Percentiles rank a stretch among this genome's conserved stretches.
phyloP scores from a whole-genome alignment of 208 protist genomes.

The Herpetomonas samuelpessoai region DNA sequence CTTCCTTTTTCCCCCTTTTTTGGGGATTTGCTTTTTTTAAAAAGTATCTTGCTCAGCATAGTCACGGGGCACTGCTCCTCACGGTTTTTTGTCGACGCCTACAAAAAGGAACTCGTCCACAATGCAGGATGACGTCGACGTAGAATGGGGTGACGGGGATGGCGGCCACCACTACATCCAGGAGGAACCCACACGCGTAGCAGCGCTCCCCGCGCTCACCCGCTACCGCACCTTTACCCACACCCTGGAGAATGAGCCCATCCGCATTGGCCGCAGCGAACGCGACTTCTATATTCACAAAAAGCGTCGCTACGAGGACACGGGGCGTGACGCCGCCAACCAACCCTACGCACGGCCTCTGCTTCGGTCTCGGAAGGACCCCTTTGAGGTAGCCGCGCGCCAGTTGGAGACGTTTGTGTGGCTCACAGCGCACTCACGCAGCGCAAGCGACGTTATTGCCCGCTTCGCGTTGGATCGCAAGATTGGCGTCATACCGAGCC shows the following conservation, averaged over 20 bases:
- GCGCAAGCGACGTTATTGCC: conserved; percentile 45
- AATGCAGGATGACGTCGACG: conserved; percentile 11
- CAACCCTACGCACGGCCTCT: conserved; percentile 23
- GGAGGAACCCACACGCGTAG: conserved; percentile 26
- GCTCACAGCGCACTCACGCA: conserved; percentile 34
- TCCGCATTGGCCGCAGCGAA: background rate
- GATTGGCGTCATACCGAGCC: conserved; percentile 44
- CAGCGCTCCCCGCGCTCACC: conserved; percentile 15
- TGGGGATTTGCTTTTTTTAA: too few species aligned
- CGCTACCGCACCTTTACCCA: conserved; percentile 33
- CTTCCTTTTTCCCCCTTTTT: too few species aligned
- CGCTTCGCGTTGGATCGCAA: conserved; percentile 65
- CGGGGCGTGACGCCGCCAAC: background rate
- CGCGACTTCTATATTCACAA: conserved; percentile 20
- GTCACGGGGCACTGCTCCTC: too few species aligned
- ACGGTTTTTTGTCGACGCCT: too few species aligned
- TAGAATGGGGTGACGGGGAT: conserved; percentile 22
- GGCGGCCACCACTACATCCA: conserved; percentile 16
- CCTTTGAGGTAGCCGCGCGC: conserved; percentile 56
- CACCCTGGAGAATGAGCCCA: conserved; percentile 8
- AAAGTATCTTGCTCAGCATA: too few species aligned
- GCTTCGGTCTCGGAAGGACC: conserved; percentile 26
- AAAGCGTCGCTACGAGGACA: conserved; percentile 19
- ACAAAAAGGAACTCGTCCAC: too few species aligned
- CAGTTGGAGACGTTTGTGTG: conserved; percentile 64